These are phyloP conservation scores for Exophiala calicioides DNA, from an alignment of 2,329 filamentous ascomycete species.

Conservation along the genomic window DNA sequence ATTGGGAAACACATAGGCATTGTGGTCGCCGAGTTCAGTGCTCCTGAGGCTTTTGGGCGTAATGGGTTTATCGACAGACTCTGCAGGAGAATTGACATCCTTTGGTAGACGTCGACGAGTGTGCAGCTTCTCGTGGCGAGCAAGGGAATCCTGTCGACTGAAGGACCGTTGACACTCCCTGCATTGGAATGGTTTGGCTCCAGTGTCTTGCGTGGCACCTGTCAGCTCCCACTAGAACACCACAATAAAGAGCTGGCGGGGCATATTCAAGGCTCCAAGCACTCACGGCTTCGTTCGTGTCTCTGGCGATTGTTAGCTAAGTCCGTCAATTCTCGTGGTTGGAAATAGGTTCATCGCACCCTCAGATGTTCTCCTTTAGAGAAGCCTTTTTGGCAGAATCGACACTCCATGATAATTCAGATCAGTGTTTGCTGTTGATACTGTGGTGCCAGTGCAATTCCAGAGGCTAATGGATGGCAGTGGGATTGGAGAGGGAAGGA, in stretches of 20 bases:
- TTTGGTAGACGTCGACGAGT: constrained; percentile 26
- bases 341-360: too few relatives aligned
- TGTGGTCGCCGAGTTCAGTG: constrained; percentile 2
- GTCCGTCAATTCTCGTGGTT: too few relatives aligned
- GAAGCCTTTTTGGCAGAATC: too few relatives aligned
- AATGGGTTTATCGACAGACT: constrained; percentile 2
- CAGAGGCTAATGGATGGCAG: too few relatives aligned
- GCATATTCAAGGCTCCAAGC: too few relatives aligned
- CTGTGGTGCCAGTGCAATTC: too few relatives aligned
- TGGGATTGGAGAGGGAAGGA: too few relatives aligned
- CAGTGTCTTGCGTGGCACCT: constrained; percentile 37
- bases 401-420: too few relatives aligned
- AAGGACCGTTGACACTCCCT: constrained; percentile 45
- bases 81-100: not conserved
- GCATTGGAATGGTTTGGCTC: constrained; percentile 45
- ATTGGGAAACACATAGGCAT: constrained; percentile 29
- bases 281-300: constrained; percentile 47
- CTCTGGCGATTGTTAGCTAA: too few relatives aligned
- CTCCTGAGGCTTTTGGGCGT: constrained; percentile 12
- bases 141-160: constrained; percentile 47
- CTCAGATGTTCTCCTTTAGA: too few relatives aligned
- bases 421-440: too few relatives aligned
- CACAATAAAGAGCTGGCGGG: constrained; percentile 3
- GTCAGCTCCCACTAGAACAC: constrained; percentile 14
- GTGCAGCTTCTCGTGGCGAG: constrained; percentile 48